These are phyloP conservation scores for Tricholoma furcatifolium DNA, from an alignment of 768 basidiomycete genomes.

Conservation along the genomic window DNA sequence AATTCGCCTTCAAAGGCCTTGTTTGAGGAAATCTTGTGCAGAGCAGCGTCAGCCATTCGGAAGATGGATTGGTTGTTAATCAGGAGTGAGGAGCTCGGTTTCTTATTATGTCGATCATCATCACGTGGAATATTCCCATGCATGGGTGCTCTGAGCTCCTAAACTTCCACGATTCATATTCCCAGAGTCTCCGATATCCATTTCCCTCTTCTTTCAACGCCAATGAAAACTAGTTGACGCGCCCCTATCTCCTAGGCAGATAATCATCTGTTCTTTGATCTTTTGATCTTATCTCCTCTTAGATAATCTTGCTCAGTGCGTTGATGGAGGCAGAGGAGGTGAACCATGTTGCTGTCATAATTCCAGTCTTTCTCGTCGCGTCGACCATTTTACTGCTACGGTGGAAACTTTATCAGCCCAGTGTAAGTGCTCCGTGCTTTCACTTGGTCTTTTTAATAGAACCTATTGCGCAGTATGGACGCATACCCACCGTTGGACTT, in stretches of 20 bases:
- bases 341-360: conserved; percentile 6
- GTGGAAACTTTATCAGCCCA: neutral
- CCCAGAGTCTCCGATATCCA: neutral
- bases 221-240: neutral
- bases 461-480: conserved; percentile 19
- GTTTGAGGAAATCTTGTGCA: conserved; percentile 74
- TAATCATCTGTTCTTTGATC: neutral
- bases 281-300: conserved; percentile 7
- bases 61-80: neutral
- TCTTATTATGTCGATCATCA: conserved; percentile 2
- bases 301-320: neutral
- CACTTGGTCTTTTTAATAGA: neutral
- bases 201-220: neutral
- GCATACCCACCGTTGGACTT: conserved; percentile 25
- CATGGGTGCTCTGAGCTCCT: neutral
- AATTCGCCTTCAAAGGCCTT: conserved; percentile 80
- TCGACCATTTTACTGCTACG: neutral
- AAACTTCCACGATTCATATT: neutral
- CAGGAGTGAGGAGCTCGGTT: neutral
- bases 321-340: conserved; percentile 7
- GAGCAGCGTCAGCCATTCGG: conserved; percentile 13
- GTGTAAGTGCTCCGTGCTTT: neutral
- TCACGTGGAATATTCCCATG: conserved; percentile 12
- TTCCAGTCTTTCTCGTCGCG: neutral
- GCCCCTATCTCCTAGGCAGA: conserved; percentile 2